These are phyloP conservation scores for Leccinum incarnatum DNA, from an alignment of 768 basidiomycete genomes.

Conservation along the genomic window DNA sequence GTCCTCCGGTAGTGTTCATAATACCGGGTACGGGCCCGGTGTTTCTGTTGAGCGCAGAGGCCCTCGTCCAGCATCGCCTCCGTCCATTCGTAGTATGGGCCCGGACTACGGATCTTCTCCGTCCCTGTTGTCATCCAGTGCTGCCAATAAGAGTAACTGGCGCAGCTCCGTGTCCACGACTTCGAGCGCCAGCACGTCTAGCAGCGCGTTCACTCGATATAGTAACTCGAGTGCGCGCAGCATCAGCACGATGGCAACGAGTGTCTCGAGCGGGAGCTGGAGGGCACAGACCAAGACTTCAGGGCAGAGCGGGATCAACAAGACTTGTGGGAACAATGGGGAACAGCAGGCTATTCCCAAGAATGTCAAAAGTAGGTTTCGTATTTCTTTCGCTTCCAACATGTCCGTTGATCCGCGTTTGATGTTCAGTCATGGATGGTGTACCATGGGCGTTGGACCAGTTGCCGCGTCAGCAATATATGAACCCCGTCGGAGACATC, in stretches of 20 bases:
- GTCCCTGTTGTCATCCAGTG: constrained; percentile 51
- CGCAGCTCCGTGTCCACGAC: constrained; percentile 72
- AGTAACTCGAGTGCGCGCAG: constrained; percentile 68
- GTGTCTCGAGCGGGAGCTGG: constrained; percentile 74
- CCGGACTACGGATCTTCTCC: constrained; percentile 52
- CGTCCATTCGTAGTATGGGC: constrained; percentile 53
- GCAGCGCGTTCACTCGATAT: constrained; percentile 74
- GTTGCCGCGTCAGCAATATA: constrained; percentile 63
- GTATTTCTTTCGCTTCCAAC: not conserved
- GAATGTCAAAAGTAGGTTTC: constrained; percentile 79
- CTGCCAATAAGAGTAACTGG: constrained; percentile 53
- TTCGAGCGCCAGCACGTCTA: constrained; percentile 65
- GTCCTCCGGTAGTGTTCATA: constrained; percentile 12
- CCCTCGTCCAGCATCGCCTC: constrained; percentile 55
- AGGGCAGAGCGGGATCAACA: constrained; percentile 15
- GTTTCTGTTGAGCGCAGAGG: constrained; percentile 32
- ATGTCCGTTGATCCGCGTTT: constrained; percentile 1
- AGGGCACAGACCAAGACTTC: constrained; percentile 42
- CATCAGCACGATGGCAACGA: constrained; percentile 78
- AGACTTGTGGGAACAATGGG: constrained; percentile 15
- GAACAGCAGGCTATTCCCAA: constrained; percentile 43
- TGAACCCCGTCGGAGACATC: constrained; percentile 59
- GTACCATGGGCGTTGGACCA: constrained; percentile 74
- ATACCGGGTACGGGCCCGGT: constrained; percentile 12
- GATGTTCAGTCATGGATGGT: constrained; percentile 62